Evolutionary conservation across 805 yeast genomes (phyloP), one percentile per base, ranked within the genome.

Genomic region (Grigorovia yakushimaensis): DNA sequence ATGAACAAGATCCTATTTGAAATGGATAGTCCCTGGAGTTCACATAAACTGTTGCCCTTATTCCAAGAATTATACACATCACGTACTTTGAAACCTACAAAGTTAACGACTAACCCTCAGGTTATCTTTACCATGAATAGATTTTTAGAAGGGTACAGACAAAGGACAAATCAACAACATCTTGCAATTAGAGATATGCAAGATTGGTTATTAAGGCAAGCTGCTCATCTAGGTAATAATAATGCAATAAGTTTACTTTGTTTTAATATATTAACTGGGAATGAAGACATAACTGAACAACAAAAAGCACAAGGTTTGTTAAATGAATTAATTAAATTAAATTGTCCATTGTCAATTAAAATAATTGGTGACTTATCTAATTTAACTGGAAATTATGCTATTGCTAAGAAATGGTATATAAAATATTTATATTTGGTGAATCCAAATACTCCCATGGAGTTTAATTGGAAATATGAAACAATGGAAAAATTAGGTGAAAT

Each of bases 181-280:
- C 22, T 24, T 6, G 13, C 43, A n/a, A 37, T 52, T 36, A 21
- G 27, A 23, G 17, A 22, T 3, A 44, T 87, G 35, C 96, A 88
- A 59, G 77, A 80, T 52, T 81, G 78, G 52, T 62, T 89, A 19
- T 74, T 88, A n/a, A 94, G 88, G 50, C 74, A 74, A 45, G 87
- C 95, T 13, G 95, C 95, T 0, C 94, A 85, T 56, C 57, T 78
- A 57, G 96, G 96, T 0, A 79, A 84, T 56, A 76, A 79, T 52
- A 87, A 88, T 62, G 96, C 96, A 0, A 77, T 88, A 20, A 71
- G 91, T 0, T 68, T 85, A 11, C 62, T 89, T 19, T 79, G 91
- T 3, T 87, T 81, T 53, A 79, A 81, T 43, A 79, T 85, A 1
- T 64, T 85, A 24, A 20, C 22, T 10, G 19, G 20, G 4, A 65